Evolutionary conservation across 257 asterid species (phyloP), one percentile per base, ranked within the genome.

Genomic region (Paraleonurus japonicus): DNA sequence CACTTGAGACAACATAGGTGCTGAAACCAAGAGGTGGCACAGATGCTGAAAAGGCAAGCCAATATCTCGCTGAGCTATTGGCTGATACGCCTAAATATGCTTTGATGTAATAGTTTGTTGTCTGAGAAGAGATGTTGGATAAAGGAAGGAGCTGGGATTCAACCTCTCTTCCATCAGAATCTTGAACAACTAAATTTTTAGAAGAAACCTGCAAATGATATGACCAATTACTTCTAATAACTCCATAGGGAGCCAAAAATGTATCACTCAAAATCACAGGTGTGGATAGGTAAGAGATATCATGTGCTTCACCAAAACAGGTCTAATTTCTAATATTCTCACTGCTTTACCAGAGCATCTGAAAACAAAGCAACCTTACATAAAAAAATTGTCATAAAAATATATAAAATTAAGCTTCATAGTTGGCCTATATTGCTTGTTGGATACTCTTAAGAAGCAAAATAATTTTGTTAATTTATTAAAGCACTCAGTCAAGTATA

Each of bases 11-110:
- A 28, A 65, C 50, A 53, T 87, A 90, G 41, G 96, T 86, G 87
- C 84, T 86, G 85, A 90, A 90, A 81, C 96, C 96, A 78, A 90
- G 89, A 26, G 95, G 96, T 7, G 95, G 96, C 19, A 86, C 84
- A 61, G 85, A 75, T 35, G 81, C 89, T 24, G 89, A 75, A 79
- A 90, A 87, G 47, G 89, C 95, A 75, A 90, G 89, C 92, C 89
- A 86, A 81, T 76, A 76, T 63, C 70, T 82, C 1, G 80, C 80
- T 19, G 72, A 75, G 85, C 81, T 82, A 73, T 67, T 68, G 28
- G 89, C 77, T 41, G 90, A 80, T 81, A 58, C 67, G 61, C 85
- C 89, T 72, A 75, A 67, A 76, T 90, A 81, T 76, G 90, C 92
- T 77, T 81, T 86, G 39, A 81, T 78, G 55, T 83, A 80, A 80